Base-by-base conservation (phyloP, 2,329 filamentous ascomycete genomes). In the Fusarium sp. region DNA sequence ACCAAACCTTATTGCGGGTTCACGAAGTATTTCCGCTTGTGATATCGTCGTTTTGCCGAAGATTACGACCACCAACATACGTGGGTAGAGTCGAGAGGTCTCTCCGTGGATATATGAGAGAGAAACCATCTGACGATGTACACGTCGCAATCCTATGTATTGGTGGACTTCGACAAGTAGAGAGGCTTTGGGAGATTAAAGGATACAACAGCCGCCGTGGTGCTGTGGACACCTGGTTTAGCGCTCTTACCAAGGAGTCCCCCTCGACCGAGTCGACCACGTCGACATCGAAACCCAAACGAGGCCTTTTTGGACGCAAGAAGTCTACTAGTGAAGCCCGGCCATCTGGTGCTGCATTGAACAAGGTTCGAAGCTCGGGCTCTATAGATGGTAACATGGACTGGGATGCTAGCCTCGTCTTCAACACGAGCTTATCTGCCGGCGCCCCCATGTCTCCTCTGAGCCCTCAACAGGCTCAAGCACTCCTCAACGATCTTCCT, bases 21-120 rank as follows among this genome's bases (percentile, higher is more conserved):
- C 89, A 91, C 75, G 86, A 91, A 75, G 85, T 89, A 5, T 91
- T 91, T 67, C 89, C 89, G 1, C 77, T 91, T 22, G 85, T 91
- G 20, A 85, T 91, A 49, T 88, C 89, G 6, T 90, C 89, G 0
- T 91, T 91, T 72, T 89, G 86, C 73, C 84, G 89, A 66, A 84
- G 89, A 22, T 75, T 91, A 43, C 84, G 89, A 22, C 89, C 89
- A 18, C 89, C 89, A 3, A 89, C 89, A 1, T 91, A 91, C 74
- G 88, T 87, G 38, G 89, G 89, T 64, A 83, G 87, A 25, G 82
- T 91, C 12, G 89, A 91, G 76, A 82, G 88, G 65, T 88, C 89
- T 1, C 77, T 91, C 18, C 86, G 89, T 74, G 89, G 89, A 71
- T 91, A 91, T 69, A 78, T 90, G 7, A 85, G 87, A 68, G 89